These are phyloP conservation scores for Malania oleifera DNA, from an alignment of 164 flowering plant species.

Conservation along the genomic window DNA sequence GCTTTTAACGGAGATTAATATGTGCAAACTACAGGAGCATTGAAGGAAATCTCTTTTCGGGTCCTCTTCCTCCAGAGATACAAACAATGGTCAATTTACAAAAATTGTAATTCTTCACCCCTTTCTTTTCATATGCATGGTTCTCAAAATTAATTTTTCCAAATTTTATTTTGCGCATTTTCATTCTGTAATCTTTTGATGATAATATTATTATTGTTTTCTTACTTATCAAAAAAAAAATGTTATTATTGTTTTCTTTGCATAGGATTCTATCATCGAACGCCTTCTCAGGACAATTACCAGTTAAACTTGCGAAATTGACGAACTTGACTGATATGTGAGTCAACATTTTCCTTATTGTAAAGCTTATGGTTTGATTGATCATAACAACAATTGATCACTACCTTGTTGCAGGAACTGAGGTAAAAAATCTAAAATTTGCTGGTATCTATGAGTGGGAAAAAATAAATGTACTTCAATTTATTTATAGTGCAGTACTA, in stretches of 20 bases:
- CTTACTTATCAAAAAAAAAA: too few relatives aligned
- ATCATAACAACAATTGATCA: too few relatives aligned
- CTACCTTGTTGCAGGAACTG: too few relatives aligned
- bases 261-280: slow-evolving; percentile 69
- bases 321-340: slow-evolving; percentile 57
- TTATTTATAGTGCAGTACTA: too few relatives aligned
- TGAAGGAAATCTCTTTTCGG: slow-evolving; percentile 55
- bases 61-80: slow-evolving; percentile 49
- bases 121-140: neutral
- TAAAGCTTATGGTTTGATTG: too few relatives aligned
- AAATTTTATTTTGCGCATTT: neutral
- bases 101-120: slow-evolving; percentile 37
- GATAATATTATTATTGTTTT: neutral
- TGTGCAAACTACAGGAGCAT: slow-evolving; percentile 32
- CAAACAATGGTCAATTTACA: slow-evolving; percentile 44
- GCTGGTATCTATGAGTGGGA: too few relatives aligned
- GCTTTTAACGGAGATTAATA: too few relatives aligned
- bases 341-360: slow-evolving; percentile 19
- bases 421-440: too few relatives aligned
- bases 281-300: slow-evolving; percentile 60
- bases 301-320: slow-evolving; percentile 43
- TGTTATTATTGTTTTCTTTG: slow-evolving; percentile 8
- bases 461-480: too few relatives aligned
- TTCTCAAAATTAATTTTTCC: neutral
- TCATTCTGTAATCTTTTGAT: neutral